phyloP scores from a whole-genome alignment of 2,329 filamentous ascomycete genomes.

The Simplicillium sp. region DNA sequence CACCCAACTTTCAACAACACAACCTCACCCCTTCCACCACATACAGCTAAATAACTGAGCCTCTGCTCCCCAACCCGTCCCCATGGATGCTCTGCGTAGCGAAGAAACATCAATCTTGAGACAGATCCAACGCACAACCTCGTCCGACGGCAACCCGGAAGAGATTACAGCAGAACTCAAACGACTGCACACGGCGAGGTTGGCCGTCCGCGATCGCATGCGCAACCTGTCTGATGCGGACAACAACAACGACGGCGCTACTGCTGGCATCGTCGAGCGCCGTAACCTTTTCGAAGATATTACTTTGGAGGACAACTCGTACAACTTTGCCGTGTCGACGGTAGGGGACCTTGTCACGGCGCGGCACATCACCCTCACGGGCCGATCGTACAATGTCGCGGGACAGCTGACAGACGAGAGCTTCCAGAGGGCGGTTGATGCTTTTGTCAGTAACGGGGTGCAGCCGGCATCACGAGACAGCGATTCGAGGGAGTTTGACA shows the following conservation, averaged over 20 bases:
- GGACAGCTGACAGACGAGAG: constrained; percentile 2
- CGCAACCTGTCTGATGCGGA: neutral
- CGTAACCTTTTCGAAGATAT: constrained; percentile 16
- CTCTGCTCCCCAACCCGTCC: too few relatives aligned
- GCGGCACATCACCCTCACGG: constrained; percentile 10
- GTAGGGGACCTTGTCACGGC: constrained; percentile 14
- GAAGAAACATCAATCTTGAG: constrained; percentile 9
- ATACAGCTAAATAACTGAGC: too few relatives aligned
- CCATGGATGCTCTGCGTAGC: too few relatives aligned
- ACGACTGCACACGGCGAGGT: neutral
- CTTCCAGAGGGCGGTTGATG: neutral
- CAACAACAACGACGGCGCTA: too few relatives aligned
- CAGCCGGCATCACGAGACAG: neutral
- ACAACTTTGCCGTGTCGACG: constrained; percentile 14
- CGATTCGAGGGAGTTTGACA: neutral
- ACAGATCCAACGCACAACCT: constrained; percentile 10
- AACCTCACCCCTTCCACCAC: too few relatives aligned
- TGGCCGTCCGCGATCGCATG: neutral
- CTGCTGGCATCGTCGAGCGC: constrained; percentile 8
- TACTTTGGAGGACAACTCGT: constrained; percentile 12
- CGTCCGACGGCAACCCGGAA: neutral
- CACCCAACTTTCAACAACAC: too few relatives aligned
- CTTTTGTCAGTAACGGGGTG: neutral
- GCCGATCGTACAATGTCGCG: neutral
- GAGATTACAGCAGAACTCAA: neutral